Base-by-base conservation (phyloP, 139 green algal species). In the Coccomyxa sp. region DNA sequence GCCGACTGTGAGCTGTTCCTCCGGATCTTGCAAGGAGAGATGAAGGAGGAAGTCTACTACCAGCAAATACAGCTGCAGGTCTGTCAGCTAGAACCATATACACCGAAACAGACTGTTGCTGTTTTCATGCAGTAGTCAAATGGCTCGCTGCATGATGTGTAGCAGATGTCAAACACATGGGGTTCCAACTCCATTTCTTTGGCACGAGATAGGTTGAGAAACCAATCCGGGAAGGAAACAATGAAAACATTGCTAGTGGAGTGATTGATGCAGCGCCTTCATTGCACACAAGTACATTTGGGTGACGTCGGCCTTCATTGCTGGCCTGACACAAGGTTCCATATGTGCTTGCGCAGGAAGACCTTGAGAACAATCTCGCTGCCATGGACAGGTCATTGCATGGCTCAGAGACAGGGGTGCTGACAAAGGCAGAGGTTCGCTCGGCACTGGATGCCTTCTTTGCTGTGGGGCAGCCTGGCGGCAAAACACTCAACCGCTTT, bases 1-100 rank as follows among this genome's bases (percentile, higher is more conserved):
- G 91, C 90, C 16, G 91, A 94, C 87, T 93, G 90, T 81, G 87
- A 93, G 79, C 89, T 94, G 13, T 94, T 93, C 79, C 83, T 94
- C 30, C 87, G 87, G 82, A 88, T 94, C 27, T 81, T 94, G 57
- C 81, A 79, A 75, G 87, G 87, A 1, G 88, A 94, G 71, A 80
- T 93, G 4, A 82, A 83, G 75, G 91, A 94, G 74, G 90, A 92
- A 7, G 90, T 94, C 63, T 92, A 92, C 76, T 15, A 87, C 9
- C 80, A 85, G 27, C 90, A 93, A 77, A 79, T 82, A 3, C 32
- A 82, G 10, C 74, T 86, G 67, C 84, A 86, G 84, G 84, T 82
- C 23, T 1, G 66, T 51, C 38, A 51, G 66, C 66, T 74, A 9
- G 3, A 23, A 3, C 23, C 27, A 11, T 11, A 13, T 17, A 27